phyloP scores from a whole-genome alignment of 768 basidiomycete species.

The Phlebiopsis gigantea region DNA sequence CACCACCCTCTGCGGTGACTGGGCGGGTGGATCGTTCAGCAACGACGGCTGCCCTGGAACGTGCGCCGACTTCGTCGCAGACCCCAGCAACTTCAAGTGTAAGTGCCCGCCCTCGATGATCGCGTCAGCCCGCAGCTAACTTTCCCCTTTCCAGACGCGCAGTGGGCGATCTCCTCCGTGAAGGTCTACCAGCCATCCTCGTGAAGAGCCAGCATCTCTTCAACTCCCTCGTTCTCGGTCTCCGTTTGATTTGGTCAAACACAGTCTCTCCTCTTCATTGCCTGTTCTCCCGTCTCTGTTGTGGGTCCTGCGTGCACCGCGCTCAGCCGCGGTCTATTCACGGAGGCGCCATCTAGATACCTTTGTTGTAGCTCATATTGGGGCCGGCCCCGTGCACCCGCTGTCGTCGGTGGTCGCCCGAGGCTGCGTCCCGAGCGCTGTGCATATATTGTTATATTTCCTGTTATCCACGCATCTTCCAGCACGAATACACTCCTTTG shows the following conservation, averaged over 20 bases:
- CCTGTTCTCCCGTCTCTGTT: not conserved
- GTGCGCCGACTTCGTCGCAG: constrained; percentile 35
- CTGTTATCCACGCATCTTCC: not conserved
- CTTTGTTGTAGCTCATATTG: constrained; percentile 3
- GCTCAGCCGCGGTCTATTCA: not conserved
- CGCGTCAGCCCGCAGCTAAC: not conserved
- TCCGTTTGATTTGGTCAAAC: not conserved
- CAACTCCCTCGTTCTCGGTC: not conserved
- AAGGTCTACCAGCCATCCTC: constrained; percentile 39
- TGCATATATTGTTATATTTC: not conserved
- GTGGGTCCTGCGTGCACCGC: not conserved
- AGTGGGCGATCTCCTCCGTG: constrained; percentile 54
- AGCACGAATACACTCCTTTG: not conserved
- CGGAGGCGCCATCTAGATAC: not conserved
- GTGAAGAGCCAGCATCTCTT: not conserved
- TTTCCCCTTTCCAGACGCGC: constrained; percentile 37
- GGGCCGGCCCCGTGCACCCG: constrained; percentile 4
- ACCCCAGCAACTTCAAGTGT: constrained; percentile 52
- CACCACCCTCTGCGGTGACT: constrained; percentile 41
- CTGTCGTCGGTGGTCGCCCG: constrained; percentile 1
- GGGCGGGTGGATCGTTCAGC: constrained; percentile 33
- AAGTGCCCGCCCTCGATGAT: constrained; percentile 1
- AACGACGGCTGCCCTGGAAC: constrained; percentile 27
- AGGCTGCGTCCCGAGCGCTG: constrained; percentile 3
- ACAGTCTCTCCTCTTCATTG: not conserved